Evolutionary conservation across 306 rosid genomes (phyloP), one percentile per base, ranked within the genome.

Genomic region (Castanea sativa): DNA sequence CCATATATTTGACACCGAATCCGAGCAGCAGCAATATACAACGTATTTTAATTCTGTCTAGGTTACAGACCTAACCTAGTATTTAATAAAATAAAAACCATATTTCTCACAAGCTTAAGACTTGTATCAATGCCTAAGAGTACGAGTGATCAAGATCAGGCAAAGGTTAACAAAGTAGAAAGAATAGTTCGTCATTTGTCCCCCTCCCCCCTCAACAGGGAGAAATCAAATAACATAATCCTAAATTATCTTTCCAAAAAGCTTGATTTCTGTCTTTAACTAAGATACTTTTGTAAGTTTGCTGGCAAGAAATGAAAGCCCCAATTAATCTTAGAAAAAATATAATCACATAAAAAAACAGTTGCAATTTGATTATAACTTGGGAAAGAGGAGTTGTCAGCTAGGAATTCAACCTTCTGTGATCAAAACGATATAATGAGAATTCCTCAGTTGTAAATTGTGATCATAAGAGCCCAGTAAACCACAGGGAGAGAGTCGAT

Each of bases 401-500:
- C 12, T n/a, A 32, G 52, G 52, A 35, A 19, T 57, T 71, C 58
- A 75, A 65, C 77, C 80, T 21, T 73, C 74, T 41, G 35, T 43
- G 78, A 73, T 78, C 38, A 74, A 73, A 43, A 72, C 73, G 61
- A 82, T 67, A 23, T 63, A 79, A 55, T 41, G 20, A 57, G 81
- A 79, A 63, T 74, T 83, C 73, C 82, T 84, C 68, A 4, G 87
- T 75, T 74, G 88, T 13, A 79, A 57, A 82, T 64, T 74, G 64
- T 72, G 74, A 60, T 81, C 79, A 41, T 59, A 68, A 82, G 87
- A 81, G 76, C 71, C 76, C 85, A 64, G 60, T 78, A 63, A 73
- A 77, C 69, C 80, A 76, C 79, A 51, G 56, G 58, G 82, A 77
- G 83, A 80, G 53, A 45, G 16, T 82, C 72, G 65, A 72, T 78